Evolutionary conservation across 495 filamentous ascomycete species (phyloP).

Genomic region (Penicillium ucsense): DNA sequence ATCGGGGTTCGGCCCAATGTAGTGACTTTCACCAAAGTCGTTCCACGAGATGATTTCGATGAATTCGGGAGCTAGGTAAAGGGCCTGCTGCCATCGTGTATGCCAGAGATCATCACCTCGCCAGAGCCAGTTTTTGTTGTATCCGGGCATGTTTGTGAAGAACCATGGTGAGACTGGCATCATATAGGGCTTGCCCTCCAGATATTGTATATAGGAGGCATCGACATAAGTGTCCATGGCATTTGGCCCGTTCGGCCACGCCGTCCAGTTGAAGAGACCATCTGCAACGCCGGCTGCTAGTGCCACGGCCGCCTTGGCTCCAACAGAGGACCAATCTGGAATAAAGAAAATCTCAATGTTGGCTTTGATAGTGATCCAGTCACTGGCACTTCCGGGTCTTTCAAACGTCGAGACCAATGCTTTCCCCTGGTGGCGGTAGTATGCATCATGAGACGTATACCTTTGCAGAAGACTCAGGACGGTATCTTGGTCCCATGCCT

Average conservation of each 20-base stretch:
- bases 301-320: slow-evolving; percentile 22
- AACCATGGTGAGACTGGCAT: slow-evolving; percentile 75
- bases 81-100: slow-evolving; percentile 60
- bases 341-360: slow-evolving; percentile 38
- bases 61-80: slow-evolving; percentile 53
- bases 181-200: slow-evolving; percentile 59
- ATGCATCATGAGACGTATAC: not conserved
- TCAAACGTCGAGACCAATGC: not conserved
- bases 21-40: slow-evolving; percentile 68
- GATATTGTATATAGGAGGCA: slow-evolving; percentile 37
- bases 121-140: slow-evolving; percentile 67
- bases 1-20: slow-evolving; percentile 43
- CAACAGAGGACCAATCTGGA: slow-evolving; percentile 52
- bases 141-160: slow-evolving; percentile 59
- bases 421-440: not conserved
- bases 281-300: slow-evolving; percentile 32
- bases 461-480: not conserved
- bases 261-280: slow-evolving; percentile 56
- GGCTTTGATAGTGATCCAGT: not conserved
- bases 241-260: slow-evolving; percentile 8
- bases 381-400: not conserved
- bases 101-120: slow-evolving; percentile 64
- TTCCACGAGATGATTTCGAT: slow-evolving; percentile 58
- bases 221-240: slow-evolving; percentile 41
- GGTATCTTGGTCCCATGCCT: not conserved